Evolutionary conservation across 192 early-diverging fungal genomes (phyloP).

Genomic region (Umbelopsis sp.): DNA sequence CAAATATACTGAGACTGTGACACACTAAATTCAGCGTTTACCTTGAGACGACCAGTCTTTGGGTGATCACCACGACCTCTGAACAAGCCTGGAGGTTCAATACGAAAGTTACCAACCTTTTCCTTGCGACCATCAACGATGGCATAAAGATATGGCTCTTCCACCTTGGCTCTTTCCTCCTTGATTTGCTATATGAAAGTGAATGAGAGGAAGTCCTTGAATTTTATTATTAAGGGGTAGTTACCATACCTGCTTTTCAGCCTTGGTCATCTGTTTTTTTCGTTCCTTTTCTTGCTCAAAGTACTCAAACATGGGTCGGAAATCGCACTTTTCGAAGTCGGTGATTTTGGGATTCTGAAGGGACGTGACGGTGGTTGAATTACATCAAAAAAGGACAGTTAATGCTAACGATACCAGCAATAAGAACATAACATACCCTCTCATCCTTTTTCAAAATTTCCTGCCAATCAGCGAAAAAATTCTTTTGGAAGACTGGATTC

Average conservation of each 20-base stretch:
- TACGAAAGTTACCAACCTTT: slow-evolving; percentile 96
- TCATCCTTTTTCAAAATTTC: slow-evolving; percentile 63
- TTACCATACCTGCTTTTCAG: slow-evolving; percentile 72
- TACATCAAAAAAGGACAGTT: slow-evolving; percentile 16
- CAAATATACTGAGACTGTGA: background rate
- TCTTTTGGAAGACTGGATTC: slow-evolving; percentile 83
- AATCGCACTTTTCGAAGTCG: slow-evolving; percentile 85
- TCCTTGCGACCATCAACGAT: slow-evolving; percentile 88
- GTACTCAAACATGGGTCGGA: slow-evolving; percentile 81
- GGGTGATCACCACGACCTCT: slow-evolving; percentile 97
- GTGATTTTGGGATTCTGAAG: slow-evolving; percentile 67
- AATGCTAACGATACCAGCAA: background rate
- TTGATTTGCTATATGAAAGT: slow-evolving; percentile 50
- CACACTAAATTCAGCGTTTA: slow-evolving; percentile 16
- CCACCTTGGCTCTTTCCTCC: slow-evolving; percentile 65
- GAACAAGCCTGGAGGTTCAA: slow-evolving; percentile 96
- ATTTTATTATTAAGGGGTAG: background rate
- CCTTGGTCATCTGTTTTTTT: slow-evolving; percentile 86
- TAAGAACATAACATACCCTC: slow-evolving; percentile 42
- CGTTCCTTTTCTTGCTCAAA: slow-evolving; percentile 75
- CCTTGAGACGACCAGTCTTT: slow-evolving; percentile 90
- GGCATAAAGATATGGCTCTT: slow-evolving; percentile 78
- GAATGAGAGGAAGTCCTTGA: background rate
- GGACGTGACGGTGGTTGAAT: too few relatives aligned
- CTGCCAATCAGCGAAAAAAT: slow-evolving; percentile 93